Percentiles rank a stretch among this genome's conserved stretches.
These are phyloP conservation scores for Solanum neorickii DNA, from an alignment of 257 asterid species.

Conservation along the genomic window DNA sequence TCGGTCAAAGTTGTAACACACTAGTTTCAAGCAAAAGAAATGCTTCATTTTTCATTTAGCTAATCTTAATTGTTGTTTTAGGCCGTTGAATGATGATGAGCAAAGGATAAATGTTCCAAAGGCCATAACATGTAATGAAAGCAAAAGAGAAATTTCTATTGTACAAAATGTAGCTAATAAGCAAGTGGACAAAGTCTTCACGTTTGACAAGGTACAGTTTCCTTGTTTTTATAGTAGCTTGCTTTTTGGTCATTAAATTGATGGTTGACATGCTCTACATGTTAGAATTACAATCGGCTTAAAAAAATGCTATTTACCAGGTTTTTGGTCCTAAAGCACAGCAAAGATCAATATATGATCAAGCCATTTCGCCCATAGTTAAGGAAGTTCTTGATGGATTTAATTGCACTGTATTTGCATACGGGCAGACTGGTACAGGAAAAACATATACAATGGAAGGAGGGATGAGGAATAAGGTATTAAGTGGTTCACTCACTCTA, in stretches of 20 bases:
- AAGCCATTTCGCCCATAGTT: constrained; percentile 71
- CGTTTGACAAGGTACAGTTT: constrained; percentile 61
- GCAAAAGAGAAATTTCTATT: constrained; percentile 59
- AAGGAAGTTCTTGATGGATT: constrained; percentile 70
- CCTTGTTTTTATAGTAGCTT: not conserved
- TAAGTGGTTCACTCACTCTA: not conserved
- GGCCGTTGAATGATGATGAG: constrained; percentile 69
- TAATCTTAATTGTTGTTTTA: not conserved
- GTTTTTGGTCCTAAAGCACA: constrained; percentile 85
- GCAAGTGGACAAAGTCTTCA: constrained; percentile 65
- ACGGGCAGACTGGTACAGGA: constrained; percentile 83
- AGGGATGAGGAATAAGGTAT: constrained; percentile 70
- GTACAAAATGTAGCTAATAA: constrained; percentile 53
- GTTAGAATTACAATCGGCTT: not conserved
- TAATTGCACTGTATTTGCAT: constrained; percentile 78
- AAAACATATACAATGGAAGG: constrained; percentile 85
- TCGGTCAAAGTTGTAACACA: not conserved
- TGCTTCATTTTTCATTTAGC: not conserved
- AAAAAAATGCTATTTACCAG: constrained; percentile 9
- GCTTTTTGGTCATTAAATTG: not conserved
- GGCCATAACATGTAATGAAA: constrained; percentile 57
- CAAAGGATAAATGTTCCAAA: constrained; percentile 42
- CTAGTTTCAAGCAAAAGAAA: not conserved
- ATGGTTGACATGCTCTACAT: not conserved
- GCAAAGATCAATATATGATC: constrained; percentile 74